Base-by-base conservation (phyloP, 2,329 filamentous ascomycete species). In the Colletotrichum sp. region DNA sequence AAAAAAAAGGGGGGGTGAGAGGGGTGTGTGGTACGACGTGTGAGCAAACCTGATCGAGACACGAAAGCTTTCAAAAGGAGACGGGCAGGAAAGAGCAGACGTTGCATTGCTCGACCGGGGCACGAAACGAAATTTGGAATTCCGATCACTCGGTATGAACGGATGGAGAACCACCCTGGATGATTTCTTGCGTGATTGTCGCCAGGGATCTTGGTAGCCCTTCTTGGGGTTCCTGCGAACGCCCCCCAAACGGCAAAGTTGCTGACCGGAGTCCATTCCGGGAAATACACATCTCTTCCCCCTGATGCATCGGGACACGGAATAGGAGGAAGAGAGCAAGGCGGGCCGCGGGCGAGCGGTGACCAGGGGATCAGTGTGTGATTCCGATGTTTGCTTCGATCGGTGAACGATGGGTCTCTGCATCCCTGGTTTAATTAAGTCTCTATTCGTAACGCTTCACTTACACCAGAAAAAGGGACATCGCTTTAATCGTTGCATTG, bases 141-240 rank as follows among this genome's bases (percentile, higher is more conserved):
- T 60, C 74, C 74, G 70, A 65, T 25, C 16, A 64, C 30, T 52
- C 43, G 74, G 74, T 76, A 76, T 70, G 70, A 76, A 76, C 74
- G 70, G 74, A 76, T 76, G 74, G 74, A 60, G 69, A 69, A 60
- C 64, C 69, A 64, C 30, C 69, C 62, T 72, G 48, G 69, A 48
- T 16, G 56, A 55, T 64, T 62, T 61, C 62, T 58, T 36, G 74
- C 74, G 74, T 60, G 70, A 73, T 76, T 73, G 58, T 22, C 58
- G 58, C 27, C 74, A 76, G 74, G 74, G 68, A 52, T 62, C 67
- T 48, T 15, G 34, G 55, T 58, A 39, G 66, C 60, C 43, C 60
- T 64, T 27, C 58, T 32, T 30, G 58, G 36, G 62, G 39, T 32
- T 66, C 62, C 36, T 34, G 36, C 34, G 58, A 36, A 62, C 43